Base-by-base conservation (phyloP, 2,329 filamentous ascomycete genomes). In the Elsinoe fawcettii region DNA sequence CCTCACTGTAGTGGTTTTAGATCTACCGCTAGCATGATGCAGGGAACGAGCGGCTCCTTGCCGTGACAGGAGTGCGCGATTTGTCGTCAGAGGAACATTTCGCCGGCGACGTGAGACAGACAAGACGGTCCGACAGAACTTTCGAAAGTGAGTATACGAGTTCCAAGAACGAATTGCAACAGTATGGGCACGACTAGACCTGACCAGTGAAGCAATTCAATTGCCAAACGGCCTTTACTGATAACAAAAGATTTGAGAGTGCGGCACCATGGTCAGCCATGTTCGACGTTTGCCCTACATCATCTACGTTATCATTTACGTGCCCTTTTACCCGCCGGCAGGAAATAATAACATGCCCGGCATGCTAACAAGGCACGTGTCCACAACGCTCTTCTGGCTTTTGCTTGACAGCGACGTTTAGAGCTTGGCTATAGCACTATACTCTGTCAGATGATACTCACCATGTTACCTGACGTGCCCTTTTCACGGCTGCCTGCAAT, bases 11-110 rank as follows among this genome's bases (percentile, higher is more conserved):
- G 30, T 34, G 18, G 49, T 39, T 30, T 53, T 37, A 39, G 49
- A 39, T 37, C 49, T 39, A 22, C 49, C 49, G 49, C 49, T 53
- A 53, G 49, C 18, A 36, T 34, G 30, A 30, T 36, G 49, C 49
- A 53, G 49, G 49, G 49, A 39, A 53, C 49, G 49, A 53, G 49
- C 49, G 49, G 49, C 49, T 53, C 49, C 20, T 16, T 34, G 49
- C 49, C 49, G 30, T 53, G 30, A 53, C 49, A 53, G 49, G 11
- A 53, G 9, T 53, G 49, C 49, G 49, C 49, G 49, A 53, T 53
- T 53, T 53, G 30, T 53, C 23, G 25, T 23, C 14, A 12, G 32
- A 23, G 25, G 25, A 30, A 16, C 44, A 20, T 51, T 22, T 32
- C 25, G 16, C 14, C 3, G 9, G 3, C 43, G 43, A 47, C 14